Evolutionary conservation across 371 early-diverging fungal species (phyloP).

Genomic region (Homolaphlyctis polyrhiza): DNA sequence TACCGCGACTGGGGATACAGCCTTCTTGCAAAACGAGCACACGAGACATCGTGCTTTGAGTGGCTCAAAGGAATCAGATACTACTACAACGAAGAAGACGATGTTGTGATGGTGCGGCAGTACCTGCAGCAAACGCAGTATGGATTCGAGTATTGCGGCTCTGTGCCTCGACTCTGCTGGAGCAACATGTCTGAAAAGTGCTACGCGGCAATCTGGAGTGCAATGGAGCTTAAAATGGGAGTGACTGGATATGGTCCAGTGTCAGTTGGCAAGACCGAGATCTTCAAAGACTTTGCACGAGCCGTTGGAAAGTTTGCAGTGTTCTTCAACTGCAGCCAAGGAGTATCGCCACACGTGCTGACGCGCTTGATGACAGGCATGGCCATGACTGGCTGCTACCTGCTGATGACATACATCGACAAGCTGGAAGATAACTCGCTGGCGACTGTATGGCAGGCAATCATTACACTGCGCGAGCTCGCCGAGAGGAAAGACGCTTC

Average conservation of each 20-base stretch:
- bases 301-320: conserved; percentile 12
- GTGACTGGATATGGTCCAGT: conserved; percentile 1
- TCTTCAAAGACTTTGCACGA: conserved; percentile 6
- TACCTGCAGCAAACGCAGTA: conserved; percentile 5
- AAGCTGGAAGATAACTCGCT: not conserved
- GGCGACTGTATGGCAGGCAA: not conserved
- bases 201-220: conserved; percentile 1
- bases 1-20: conserved; percentile 12
- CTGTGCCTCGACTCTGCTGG: not conserved
- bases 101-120: conserved; percentile 7
- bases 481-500: conserved; percentile 10
- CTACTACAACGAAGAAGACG: conserved; percentile 8
- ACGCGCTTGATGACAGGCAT: conserved; percentile 13
- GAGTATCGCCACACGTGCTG: conserved; percentile 1
- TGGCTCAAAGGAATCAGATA: conserved; percentile 11
- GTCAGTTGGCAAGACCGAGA: conserved; percentile 8
- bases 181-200: conserved; percentile 1
- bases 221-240: conserved; percentile 7
- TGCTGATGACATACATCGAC: conserved; percentile 7
- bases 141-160: conserved; percentile 13
- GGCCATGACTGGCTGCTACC: conserved; percentile 9
- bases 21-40: not conserved
- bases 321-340: conserved; percentile 3
- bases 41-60: not conserved
- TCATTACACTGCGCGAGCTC: conserved; percentile 6